Conservation (phyloP, 2,329 filamentous ascomycete species). For the Pestalotiopsis sp. region DNA sequence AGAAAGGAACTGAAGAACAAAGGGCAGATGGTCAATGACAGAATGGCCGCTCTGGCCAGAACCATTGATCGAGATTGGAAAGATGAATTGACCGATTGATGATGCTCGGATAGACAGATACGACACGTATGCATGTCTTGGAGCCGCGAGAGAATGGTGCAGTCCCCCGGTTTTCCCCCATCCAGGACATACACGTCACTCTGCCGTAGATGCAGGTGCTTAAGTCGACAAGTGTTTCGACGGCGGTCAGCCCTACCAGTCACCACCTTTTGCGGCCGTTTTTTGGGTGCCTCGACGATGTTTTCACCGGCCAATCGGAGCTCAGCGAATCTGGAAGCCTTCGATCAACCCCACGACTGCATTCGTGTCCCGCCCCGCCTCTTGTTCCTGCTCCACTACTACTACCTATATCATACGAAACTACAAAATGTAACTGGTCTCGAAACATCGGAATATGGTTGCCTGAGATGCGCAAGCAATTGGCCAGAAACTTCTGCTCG, state of each 20-base stretch:
- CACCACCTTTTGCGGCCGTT: neutral
- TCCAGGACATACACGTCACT: neutral
- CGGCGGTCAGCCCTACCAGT: slow-evolving; percentile 7
- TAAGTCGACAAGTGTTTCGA: neutral
- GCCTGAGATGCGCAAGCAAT: neutral
- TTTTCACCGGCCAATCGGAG: neutral
- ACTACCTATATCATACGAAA: neutral
- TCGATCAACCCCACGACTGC: slow-evolving; percentile 4
- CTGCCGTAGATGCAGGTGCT: neutral
- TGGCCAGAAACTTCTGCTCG: neutral
- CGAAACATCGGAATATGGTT: neutral
- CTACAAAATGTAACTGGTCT: neutral
- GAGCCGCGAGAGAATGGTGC: neutral
- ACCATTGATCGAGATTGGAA: no score
- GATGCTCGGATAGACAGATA: slow-evolving; percentile 1
- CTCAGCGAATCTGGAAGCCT: neutral
- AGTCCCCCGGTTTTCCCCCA: no score
- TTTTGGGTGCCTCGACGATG: neutral
- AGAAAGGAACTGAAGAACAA: neutral
- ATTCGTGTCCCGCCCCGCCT: slow-evolving; percentile 1
- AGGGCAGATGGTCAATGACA: neutral
- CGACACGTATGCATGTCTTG: slow-evolving; percentile 12
- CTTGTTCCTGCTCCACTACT: neutral
- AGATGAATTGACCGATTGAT: no score
- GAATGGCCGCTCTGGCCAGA: neutral